These are phyloP conservation scores for Canavalia ensiformis DNA, from an alignment of 306 rosid genomes.

Conservation along the genomic window DNA sequence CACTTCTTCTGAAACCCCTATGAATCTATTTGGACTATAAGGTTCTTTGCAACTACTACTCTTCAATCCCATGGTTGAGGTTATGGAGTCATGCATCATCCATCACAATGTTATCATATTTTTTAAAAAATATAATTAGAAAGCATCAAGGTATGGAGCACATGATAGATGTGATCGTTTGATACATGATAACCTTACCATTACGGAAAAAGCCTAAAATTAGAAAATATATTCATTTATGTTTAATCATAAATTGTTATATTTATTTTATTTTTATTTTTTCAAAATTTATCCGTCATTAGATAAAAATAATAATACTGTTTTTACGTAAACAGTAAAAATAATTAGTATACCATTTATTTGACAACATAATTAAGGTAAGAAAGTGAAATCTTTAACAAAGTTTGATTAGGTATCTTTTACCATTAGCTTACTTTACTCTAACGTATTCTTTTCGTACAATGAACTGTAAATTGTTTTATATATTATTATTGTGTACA, in stretches of 20 bases:
- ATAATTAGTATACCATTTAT: neutral
- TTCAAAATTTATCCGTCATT: no score
- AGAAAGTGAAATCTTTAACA: conserved; percentile 18
- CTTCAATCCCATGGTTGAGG: conserved; percentile 22
- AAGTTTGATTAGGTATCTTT: conserved; percentile 23
- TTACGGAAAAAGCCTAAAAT: no score
- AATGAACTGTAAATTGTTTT: neutral
- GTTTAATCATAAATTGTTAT: no score
- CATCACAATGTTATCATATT: neutral
- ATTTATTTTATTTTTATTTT: no score
- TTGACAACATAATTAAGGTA: conserved; percentile 34
- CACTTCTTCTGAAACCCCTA: no score
- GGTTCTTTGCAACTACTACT: neutral
- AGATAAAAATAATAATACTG: no score
- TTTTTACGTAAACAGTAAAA: no score
- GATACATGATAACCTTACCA: conserved; percentile 5
- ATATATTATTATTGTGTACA: neutral
- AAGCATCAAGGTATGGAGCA: conserved; percentile 36
- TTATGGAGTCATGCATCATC: neutral
- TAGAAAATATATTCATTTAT: no score
- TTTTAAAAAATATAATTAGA: neutral
- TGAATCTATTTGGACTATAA: no score
- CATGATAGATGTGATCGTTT: neutral
- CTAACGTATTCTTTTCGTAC: neutral
- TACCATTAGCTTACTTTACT: neutral